Percentiles rank a stretch among this genome's conserved stretches.
phyloP scores from a whole-genome alignment of 805 yeast species.

The Yamadazyma sp. region DNA sequence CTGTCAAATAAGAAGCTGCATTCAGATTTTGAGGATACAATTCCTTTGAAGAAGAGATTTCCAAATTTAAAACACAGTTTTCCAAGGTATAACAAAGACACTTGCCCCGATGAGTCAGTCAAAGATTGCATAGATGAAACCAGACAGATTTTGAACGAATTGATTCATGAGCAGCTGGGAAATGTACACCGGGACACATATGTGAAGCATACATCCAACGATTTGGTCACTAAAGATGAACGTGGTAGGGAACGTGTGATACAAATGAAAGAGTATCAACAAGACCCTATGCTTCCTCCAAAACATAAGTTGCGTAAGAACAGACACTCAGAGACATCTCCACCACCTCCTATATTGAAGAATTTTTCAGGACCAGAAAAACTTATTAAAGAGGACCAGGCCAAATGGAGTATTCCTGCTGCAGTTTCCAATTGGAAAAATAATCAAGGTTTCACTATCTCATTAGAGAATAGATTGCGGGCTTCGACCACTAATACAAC shows the following conservation, averaged over 20 bases:
- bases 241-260: conserved; percentile 43
- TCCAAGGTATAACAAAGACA: conserved; percentile 39
- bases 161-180: conserved; percentile 45
- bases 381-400: conserved; percentile 69
- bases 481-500: conserved; percentile 43
- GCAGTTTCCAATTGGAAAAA: conserved; percentile 96
- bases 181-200: conserved; percentile 33
- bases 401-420: conserved; percentile 84
- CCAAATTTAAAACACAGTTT: conserved; percentile 41
- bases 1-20: conserved; percentile 32
- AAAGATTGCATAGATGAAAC: conserved; percentile 55
- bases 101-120: conserved; percentile 47
- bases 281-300: conserved; percentile 88
- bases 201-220: conserved; percentile 21
- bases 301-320: conserved; percentile 70
- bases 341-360: conserved; percentile 55
- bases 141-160: conserved; percentile 49
- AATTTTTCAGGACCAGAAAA: conserved; percentile 31
- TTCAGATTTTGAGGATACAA: conserved; percentile 53
- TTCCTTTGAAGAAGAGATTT: conserved; percentile 51
- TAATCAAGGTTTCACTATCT: conserved; percentile 83
- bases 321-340: conserved; percentile 62
- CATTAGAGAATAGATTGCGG: conserved; percentile 74
- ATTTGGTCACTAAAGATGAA: conserved; percentile 14
- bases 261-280: conserved; percentile 62